phyloP scores from a whole-genome alignment of 2,329 filamentous ascomycete genomes.

The Pyricularia pennisetigena region DNA sequence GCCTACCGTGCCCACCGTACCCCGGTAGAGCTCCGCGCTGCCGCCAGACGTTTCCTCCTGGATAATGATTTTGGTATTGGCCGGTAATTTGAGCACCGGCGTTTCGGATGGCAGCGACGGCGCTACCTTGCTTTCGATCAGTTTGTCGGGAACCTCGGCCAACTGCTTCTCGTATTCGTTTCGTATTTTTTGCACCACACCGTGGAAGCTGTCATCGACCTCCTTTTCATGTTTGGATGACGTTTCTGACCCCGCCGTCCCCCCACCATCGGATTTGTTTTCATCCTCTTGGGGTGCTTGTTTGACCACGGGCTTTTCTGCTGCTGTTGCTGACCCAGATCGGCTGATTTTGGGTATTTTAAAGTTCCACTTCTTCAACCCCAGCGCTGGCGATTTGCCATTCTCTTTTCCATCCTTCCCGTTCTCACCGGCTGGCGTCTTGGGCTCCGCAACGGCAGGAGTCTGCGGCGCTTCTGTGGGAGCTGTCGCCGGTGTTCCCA shows the following conservation, averaged over 20 bases:
- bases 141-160: slow-evolving; percentile 40
- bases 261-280: slow-evolving; percentile 22
- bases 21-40: slow-evolving; percentile 80
- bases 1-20: slow-evolving; percentile 70
- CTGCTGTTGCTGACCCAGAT: slow-evolving; percentile 52
- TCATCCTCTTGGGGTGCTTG: slow-evolving; percentile 69
- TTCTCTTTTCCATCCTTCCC: slow-evolving; percentile 22
- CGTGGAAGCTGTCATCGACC: slow-evolving; percentile 65
- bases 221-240: slow-evolving; percentile 60
- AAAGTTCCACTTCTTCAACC: slow-evolving; percentile 57
- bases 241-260: slow-evolving; percentile 33
- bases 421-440: slow-evolving; percentile 37
- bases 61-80: slow-evolving; percentile 56
- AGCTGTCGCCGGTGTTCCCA: slow-evolving; percentile 33
- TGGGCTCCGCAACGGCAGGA: slow-evolving; percentile 30
- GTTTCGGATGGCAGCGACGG: slow-evolving; percentile 66
- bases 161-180: slow-evolving; percentile 63
- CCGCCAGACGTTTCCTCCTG: slow-evolving; percentile 60
- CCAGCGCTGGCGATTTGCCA: slow-evolving; percentile 55
- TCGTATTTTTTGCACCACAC: slow-evolving; percentile 62
- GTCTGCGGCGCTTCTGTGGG: slow-evolving; percentile 14
- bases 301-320: slow-evolving; percentile 61
- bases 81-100: slow-evolving; percentile 60
- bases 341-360: slow-evolving; percentile 40
- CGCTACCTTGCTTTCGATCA: slow-evolving; percentile 52